Conservation (phyloP, 495 filamentous ascomycete genomes). For the Annulohypoxylon moriforme region DNA sequence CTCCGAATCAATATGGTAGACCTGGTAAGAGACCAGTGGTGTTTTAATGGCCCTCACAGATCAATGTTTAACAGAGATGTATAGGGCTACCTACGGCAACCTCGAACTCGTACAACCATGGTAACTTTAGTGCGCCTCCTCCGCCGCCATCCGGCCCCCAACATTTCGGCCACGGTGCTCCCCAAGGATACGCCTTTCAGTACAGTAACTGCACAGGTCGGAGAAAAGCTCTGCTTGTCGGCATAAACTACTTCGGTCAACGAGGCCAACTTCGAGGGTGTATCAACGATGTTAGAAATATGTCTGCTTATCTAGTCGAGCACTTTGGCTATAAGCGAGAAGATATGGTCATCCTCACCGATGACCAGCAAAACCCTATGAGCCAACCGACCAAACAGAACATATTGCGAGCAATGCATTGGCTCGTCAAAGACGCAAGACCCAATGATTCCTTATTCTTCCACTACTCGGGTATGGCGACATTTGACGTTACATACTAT, state of each 20-base stretch:
- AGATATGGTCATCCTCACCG: slow-evolving; percentile 97
- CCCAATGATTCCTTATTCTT: slow-evolving; percentile 98
- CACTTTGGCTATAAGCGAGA: slow-evolving; percentile 94
- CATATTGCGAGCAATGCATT: slow-evolving; percentile 97
- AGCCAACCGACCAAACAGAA: slow-evolving; percentile 97
- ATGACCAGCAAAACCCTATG: slow-evolving; percentile 97
- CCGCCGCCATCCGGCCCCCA: slow-evolving; percentile 70
- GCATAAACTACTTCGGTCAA: slow-evolving; percentile 98
- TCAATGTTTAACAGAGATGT: slow-evolving; percentile 2
- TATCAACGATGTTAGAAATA: slow-evolving; percentile 98
- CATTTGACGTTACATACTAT: not conserved
- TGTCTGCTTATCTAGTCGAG: slow-evolving; percentile 91
- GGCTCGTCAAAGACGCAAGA: slow-evolving; percentile 93
- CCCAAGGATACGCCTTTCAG: slow-evolving; percentile 82
- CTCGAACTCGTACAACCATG: slow-evolving; percentile 65
- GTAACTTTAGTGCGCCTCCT: slow-evolving; percentile 64
- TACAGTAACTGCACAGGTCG: slow-evolving; percentile 93
- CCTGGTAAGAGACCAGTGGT: slow-evolving; percentile 50
- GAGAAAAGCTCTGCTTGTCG: slow-evolving; percentile 92
- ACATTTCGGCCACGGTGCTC: slow-evolving; percentile 81
- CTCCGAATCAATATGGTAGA: slow-evolving; percentile 55
- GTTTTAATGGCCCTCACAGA: not conserved
- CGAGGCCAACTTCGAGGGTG: slow-evolving; percentile 91
- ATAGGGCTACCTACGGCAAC: slow-evolving; percentile 58
- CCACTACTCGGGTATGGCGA: slow-evolving; percentile 88